phyloP scores from a whole-genome alignment of 768 basidiomycete genomes.

The Suillus occidentalis region DNA sequence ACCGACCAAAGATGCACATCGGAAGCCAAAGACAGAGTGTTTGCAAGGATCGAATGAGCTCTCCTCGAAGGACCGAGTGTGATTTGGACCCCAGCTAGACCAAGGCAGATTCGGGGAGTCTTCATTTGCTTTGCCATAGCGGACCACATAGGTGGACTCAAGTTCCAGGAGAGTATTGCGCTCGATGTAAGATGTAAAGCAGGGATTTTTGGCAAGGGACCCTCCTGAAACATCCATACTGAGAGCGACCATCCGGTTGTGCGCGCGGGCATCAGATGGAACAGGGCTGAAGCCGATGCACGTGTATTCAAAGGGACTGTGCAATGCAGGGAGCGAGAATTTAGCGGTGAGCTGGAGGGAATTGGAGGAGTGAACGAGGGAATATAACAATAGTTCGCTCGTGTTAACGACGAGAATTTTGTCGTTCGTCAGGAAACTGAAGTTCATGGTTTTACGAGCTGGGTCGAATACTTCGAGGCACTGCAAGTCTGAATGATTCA shows the following conservation, averaged over 20 bases:
- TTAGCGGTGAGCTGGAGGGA: neutral
- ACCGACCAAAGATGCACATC: neutral
- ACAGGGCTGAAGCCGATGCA: neutral
- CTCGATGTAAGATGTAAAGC: neutral
- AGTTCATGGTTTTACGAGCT: neutral
- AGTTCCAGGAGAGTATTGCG: neutral
- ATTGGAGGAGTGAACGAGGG: neutral
- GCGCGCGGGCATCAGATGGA: neutral
- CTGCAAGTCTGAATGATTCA: neutral
- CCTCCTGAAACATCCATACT: neutral
- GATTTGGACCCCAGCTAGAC: neutral
- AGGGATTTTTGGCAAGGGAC: neutral
- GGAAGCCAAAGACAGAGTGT: neutral
- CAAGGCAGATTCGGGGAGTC: neutral
- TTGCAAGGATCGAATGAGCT: neutral
- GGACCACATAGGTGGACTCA: neutral
- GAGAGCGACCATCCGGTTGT: neutral
- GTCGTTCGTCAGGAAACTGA: neutral
- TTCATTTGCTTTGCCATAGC: neutral
- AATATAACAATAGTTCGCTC: neutral
- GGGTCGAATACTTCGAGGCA: neutral
- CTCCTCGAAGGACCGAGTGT: neutral
- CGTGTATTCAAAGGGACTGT: neutral
- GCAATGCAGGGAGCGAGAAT: neutral
- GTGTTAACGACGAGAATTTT: neutral